phyloP scores from a whole-genome alignment of 2,329 filamentous ascomycete genomes.

The Ceratocystis smalleyi region DNA sequence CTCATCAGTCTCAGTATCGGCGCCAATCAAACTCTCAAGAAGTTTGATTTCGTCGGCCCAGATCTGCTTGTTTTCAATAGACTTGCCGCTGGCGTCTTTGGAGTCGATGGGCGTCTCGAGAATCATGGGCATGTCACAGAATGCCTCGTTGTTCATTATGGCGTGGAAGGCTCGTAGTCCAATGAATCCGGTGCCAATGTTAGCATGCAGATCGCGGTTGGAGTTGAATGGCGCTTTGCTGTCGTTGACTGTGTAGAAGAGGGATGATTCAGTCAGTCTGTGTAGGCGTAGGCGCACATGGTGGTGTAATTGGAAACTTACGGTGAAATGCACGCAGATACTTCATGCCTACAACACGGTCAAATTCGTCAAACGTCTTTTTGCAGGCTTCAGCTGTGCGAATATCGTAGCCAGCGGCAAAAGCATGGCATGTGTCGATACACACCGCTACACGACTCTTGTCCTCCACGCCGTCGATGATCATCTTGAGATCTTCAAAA shows the following conservation, averaged over 20 bases:
- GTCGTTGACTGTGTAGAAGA: slow-evolving; percentile 53
- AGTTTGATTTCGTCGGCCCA: slow-evolving; percentile 95
- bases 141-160: slow-evolving; percentile 65
- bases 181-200: slow-evolving; percentile 89
- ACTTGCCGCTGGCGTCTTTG: slow-evolving; percentile 48
- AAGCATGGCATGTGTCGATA: slow-evolving; percentile 91
- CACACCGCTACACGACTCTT: slow-evolving; percentile 82
- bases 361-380: slow-evolving; percentile 59
- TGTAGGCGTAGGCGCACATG: not conserved
- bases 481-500: slow-evolving; percentile 74
- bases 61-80: slow-evolving; percentile 60
- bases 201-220: slow-evolving; percentile 79
- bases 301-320: slow-evolving; percentile 19
- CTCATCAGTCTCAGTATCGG: slow-evolving; percentile 59
- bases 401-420: slow-evolving; percentile 85
- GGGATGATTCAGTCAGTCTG: not conserved
- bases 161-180: slow-evolving; percentile 82
- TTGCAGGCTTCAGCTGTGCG: slow-evolving; percentile 58
- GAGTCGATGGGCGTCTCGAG: slow-evolving; percentile 88
- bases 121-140: slow-evolving; percentile 73
- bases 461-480: slow-evolving; percentile 65
- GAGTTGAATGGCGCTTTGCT: slow-evolving; percentile 78
- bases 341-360: slow-evolving; percentile 56
- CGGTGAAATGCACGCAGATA: slow-evolving; percentile 73
- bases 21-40: slow-evolving; percentile 72